A percentile compares a stretch with the other conserved stretches of the same genome.
Conservation (phyloP, 225 moss, liverwort and hornwort species). For the Marchantia paleacea region DNA sequence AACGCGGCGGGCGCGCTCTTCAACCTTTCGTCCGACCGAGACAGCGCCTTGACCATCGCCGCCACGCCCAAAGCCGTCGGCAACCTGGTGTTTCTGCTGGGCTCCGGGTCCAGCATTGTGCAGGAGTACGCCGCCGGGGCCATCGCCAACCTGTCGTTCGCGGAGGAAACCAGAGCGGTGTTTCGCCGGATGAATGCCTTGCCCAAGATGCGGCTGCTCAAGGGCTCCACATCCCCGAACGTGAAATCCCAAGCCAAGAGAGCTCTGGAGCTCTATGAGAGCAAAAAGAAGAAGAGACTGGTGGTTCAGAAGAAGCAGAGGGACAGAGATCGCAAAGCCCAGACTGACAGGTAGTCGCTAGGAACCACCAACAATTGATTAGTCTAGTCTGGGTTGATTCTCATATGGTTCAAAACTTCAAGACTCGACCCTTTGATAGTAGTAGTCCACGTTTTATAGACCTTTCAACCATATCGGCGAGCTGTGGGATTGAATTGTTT, state of each 20-base stretch:
- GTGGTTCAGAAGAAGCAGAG: background rate
- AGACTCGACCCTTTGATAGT: background rate
- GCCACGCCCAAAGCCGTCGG: slow-evolving; percentile 12
- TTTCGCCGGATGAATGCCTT: slow-evolving; percentile 18
- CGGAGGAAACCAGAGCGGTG: slow-evolving; percentile 24
- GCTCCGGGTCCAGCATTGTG: slow-evolving; percentile 21
- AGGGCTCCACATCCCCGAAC: slow-evolving; percentile 12
- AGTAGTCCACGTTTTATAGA: background rate
- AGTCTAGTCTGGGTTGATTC: background rate
- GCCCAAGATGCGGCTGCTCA: slow-evolving; percentile 15
- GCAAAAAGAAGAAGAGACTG: background rate
- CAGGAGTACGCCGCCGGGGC: slow-evolving; percentile 34
- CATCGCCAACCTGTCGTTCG: slow-evolving; percentile 25
- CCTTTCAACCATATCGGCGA: background rate
- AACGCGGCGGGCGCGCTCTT: slow-evolving; percentile 31
- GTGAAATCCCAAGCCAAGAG: slow-evolving; percentile 27
- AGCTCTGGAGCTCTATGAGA: slow-evolving; percentile 23
- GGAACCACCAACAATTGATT: background rate
- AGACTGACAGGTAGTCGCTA: background rate
- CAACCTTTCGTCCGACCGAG: slow-evolving; percentile 20
- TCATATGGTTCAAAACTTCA: background rate
- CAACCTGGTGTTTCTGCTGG: slow-evolving; percentile 19
- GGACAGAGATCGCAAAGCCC: background rate
- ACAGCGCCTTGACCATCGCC: slow-evolving; percentile 16
- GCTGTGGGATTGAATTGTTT: background rate